phyloP scores from a whole-genome alignment of 164 flowering plant species.

The Amborella trichopoda region DNA sequence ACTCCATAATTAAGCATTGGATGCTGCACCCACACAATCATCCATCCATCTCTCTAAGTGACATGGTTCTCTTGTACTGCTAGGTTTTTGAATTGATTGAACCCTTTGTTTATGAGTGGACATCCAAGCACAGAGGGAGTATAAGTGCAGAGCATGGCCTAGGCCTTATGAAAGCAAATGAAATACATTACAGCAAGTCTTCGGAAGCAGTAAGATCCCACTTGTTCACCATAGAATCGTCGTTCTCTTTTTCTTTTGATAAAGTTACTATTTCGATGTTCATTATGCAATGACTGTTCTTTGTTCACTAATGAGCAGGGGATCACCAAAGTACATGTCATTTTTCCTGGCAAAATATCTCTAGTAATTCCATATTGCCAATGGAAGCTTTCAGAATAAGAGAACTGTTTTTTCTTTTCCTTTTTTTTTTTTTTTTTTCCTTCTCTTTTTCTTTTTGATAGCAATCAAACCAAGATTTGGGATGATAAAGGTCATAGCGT shows the following conservation, averaged over 20 bases:
- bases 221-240: background rate
- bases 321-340: background rate
- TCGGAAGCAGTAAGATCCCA: conserved; percentile 49
- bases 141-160: conserved; percentile 97
- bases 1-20: too few relatives aligned
- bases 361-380: background rate
- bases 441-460: too few relatives aligned
- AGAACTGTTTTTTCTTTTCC: too few relatives aligned
- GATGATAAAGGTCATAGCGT: too few relatives aligned
- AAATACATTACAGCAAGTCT: conserved; percentile 85
- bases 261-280: background rate
- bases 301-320: background rate
- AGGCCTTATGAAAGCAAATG: conserved; percentile 91
- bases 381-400: background rate
- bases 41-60: too few relatives aligned
- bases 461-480: too few relatives aligned
- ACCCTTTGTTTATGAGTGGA: conserved; percentile 98
- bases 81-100: conserved; percentile 79
- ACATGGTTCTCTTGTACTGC: too few relatives aligned
- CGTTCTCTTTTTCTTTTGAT: background rate
- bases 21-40: too few relatives aligned
- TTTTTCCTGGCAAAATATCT: background rate
- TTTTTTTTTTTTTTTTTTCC: too few relatives aligned
- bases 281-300: background rate
- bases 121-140: conserved; percentile 77